Base-by-base conservation (phyloP, 73 alveolate species). In the Tetrahymena thermophila region DNA sequence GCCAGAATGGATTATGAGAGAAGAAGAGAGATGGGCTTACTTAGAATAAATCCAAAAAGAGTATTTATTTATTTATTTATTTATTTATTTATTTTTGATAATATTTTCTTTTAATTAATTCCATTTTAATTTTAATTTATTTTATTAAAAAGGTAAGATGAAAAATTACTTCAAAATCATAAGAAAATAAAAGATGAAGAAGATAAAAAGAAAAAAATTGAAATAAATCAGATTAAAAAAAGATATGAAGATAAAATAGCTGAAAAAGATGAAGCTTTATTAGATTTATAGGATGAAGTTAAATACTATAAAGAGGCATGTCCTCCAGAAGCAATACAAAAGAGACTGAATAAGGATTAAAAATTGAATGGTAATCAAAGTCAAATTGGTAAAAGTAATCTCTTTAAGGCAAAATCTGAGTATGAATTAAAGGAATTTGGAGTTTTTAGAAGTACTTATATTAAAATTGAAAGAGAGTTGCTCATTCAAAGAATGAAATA, bases 401-500 rank as follows among this genome's bases (percentile, higher is more conserved):
- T 44, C 28, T 56, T 84, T 85, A 28, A 85, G 35, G 83, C 55
- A 9, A 89, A 93, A 89, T 85, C 42, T 40, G 94, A 34, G 23
- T 95, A 8, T n/a, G 35, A 71, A 13, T 71, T 71, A 71, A 71
- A 71, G n/a, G 89, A 28, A 28, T 71, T 71, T 71, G 97, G 95
- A 7, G 94, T 85, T 28, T 93, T 89, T 13, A 95, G 94, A 31
- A 28, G 42, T 16, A 85, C 43, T 23, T 95, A 34, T 56, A 95
- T 95, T 31, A 89, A 95, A 55, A 95, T 95, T 35, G 83, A 95
- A 95, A 89, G 94, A 28, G 56, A 50, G 35, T 43, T 95, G 19
- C 34, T 95, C 10, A 35, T 50, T 23, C n/a, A 89, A 50, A 95
- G 97, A 55, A 89, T 95, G 35, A 95, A 93, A 95, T 93, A 95